Conservation (phyloP, 495 filamentous ascomycete species). For the Lindgomyces ingoldianus region DNA sequence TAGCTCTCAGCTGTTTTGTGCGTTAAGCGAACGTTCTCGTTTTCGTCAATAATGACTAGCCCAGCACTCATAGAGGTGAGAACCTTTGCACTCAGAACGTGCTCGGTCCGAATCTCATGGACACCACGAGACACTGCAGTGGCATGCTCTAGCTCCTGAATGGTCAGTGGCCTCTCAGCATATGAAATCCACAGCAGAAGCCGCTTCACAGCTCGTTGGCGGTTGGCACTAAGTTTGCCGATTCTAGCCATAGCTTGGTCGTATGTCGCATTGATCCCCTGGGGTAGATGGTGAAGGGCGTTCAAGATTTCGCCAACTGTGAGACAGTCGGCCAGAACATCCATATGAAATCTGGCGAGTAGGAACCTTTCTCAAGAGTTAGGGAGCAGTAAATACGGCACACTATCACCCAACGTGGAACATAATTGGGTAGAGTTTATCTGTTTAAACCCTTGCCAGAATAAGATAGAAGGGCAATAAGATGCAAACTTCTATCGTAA, state of each 20-base stretch:
- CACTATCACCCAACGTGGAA: too few species aligned
- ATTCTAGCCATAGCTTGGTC: constrained; percentile 49
- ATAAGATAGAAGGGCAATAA: too few species aligned
- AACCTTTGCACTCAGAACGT: constrained; percentile 17
- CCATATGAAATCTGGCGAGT: constrained; percentile 47
- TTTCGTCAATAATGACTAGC: constrained; percentile 23
- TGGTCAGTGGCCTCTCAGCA: constrained; percentile 13
- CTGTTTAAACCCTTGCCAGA: too few species aligned
- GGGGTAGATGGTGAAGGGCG: constrained; percentile 41
- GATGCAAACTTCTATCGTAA: too few species aligned
- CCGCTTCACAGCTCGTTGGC: constrained; percentile 26
- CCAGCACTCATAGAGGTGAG: constrained; percentile 22
- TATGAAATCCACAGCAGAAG: constrained; percentile 24
- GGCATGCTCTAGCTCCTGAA: constrained; percentile 20
- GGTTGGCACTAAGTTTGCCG: constrained; percentile 29
- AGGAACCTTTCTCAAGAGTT: constrained; percentile 48
- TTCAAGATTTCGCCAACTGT: constrained; percentile 40
- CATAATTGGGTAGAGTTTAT: too few species aligned
- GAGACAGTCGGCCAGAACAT: constrained; percentile 45
- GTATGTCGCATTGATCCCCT: constrained; percentile 43
- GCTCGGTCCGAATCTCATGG: constrained; percentile 11
- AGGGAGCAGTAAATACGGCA: too few species aligned
- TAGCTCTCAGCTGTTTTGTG: constrained; percentile 28
- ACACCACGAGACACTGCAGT: constrained; percentile 15
- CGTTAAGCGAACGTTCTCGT: constrained; percentile 16